A percentile compares a stretch with the other conserved stretches of the same genome.
Conservation (phyloP, 2,329 filamentous ascomycete species). For the Penicillium sclerotigenum region DNA sequence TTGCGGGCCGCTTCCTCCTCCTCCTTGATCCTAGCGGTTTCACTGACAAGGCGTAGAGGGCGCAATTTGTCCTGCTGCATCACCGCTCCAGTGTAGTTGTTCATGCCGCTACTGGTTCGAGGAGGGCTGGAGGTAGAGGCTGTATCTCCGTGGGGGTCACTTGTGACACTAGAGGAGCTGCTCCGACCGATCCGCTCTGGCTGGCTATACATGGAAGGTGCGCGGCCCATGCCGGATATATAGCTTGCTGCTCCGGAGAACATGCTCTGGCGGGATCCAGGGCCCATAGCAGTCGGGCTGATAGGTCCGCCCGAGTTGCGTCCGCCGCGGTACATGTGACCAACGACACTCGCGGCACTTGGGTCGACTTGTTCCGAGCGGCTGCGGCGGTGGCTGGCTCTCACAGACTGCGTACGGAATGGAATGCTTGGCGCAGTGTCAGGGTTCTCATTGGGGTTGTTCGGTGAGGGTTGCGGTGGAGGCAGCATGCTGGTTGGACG, state of each 20-base stretch:
- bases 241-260: conserved; percentile 44
- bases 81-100: conserved; percentile 64
- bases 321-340: conserved; percentile 84
- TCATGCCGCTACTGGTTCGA: conserved; percentile 64
- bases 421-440: conserved; percentile 50
- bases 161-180: conserved; percentile 62
- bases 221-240: conserved; percentile 54
- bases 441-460: conserved; percentile 46
- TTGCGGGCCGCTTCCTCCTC: conserved; percentile 44
- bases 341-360: conserved; percentile 68
- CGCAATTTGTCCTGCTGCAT: conserved; percentile 70
- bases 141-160: conserved; percentile 47
- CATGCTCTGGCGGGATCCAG: conserved; percentile 41
- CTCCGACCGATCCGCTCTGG: conserved; percentile 53
- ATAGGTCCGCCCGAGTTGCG: conserved; percentile 51
- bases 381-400: conserved; percentile 46
- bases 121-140: conserved; percentile 53
- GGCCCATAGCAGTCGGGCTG: conserved; percentile 51
- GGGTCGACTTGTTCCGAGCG: conserved; percentile 48
- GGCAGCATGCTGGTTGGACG: conserved; percentile 47
- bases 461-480: conserved; percentile 29
- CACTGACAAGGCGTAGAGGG: conserved; percentile 73
- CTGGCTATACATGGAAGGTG: conserved; percentile 51
- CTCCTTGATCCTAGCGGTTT: conserved; percentile 40
- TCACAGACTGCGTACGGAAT: conserved; percentile 43